These are phyloP conservation scores for Fusarium sp. DNA, from an alignment of 2,329 filamentous ascomycete genomes.

Conservation along the genomic window DNA sequence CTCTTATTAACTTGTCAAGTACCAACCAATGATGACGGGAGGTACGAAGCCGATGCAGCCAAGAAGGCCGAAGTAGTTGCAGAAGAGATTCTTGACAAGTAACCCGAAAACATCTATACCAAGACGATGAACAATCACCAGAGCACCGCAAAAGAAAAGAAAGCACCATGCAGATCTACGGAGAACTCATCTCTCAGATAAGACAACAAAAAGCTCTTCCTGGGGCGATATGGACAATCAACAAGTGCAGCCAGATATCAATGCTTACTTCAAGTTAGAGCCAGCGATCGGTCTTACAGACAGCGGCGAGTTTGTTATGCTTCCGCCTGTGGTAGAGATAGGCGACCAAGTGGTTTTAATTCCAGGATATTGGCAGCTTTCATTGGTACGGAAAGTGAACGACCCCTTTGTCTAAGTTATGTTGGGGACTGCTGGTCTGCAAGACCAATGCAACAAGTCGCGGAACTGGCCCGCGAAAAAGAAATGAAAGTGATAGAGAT, in stretches of 20 bases:
- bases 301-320: neutral
- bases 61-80: neutral
- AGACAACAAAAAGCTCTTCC: neutral
- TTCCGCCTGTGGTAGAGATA: neutral
- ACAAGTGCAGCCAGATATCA: neutral
- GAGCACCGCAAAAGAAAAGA: neutral
- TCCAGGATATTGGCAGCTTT: neutral
- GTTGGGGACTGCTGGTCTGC: neutral
- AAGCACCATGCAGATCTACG: rapidly evolving
- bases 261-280: neutral
- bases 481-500: neutral
- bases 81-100: neutral
- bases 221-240: rapidly evolving
- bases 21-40: neutral
- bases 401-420: neutral
- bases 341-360: neutral
- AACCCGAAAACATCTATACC: neutral
- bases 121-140: too few relatives aligned
- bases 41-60: neutral
- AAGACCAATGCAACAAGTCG: neutral
- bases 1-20: rapidly evolving
- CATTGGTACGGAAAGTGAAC: neutral
- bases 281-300: neutral
- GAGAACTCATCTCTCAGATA: neutral
- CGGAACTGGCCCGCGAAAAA: neutral